Evolutionary conservation across 805 yeast genomes (phyloP), one percentile per base, ranked within the genome.

Genomic region (Sugiyamaella floridensis): DNA sequence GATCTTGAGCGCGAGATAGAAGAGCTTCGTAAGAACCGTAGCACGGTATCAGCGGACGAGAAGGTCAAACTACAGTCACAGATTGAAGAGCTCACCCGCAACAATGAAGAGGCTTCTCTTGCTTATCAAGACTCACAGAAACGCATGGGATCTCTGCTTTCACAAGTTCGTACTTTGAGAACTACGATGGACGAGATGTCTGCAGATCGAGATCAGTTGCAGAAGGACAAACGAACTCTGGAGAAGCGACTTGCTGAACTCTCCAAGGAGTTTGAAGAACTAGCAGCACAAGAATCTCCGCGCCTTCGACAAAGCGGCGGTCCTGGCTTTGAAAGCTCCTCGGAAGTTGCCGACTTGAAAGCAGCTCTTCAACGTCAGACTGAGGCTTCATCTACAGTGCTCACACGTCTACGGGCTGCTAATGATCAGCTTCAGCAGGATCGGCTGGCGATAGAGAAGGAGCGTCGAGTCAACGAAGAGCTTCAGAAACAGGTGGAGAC

Each of bases 131-230:
- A 78, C 47, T 64, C 79, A 40, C 70, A 74, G 43, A 68, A 72
- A 49, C 75, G 75, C 47, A 62, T 77, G 34, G 73, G 72, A 9
- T 71, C 79, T 2, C 60, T 81, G 57, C 64, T 70, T 51, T 68
- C 74, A 18, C 89, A 85, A 64, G 76, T 83, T 1, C 71, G 71
- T 10, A 76, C 80, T 1, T 68, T 87, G 62, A 76, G 81, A 49
- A 76, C 78, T 10, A 74, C 84, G 4, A 76, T 86, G 55, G 81
- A 77, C 41, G 84, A 83, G 48, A 70, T 89, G 34, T 68, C 80
- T 1, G 69, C 63, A 4, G 93, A 87, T 60, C 78, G 89, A 56
- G 85, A 83, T 60, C 74, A 74, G 37, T 68, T 88, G 50, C 67
- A 81, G 50, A 71, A 70, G 28, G 78, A 81, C 12, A 77, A 77